phyloP scores from a whole-genome alignment of 2,329 filamentous ascomycete genomes.

The Fusarium sororula region DNA sequence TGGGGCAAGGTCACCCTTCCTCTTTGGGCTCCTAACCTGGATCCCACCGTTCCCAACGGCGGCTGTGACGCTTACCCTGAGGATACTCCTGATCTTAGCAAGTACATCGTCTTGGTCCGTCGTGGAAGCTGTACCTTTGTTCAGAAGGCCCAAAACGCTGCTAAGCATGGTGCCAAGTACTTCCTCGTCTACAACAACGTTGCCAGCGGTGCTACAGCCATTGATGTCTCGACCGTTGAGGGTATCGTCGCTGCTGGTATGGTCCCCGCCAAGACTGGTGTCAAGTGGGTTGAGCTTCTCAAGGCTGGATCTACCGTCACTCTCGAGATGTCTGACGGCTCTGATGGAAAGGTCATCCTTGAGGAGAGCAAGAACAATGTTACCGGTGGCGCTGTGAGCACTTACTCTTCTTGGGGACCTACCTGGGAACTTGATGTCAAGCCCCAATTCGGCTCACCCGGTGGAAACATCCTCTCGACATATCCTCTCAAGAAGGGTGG shows the following conservation, averaged over 20 bases:
- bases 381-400: constrained; percentile 62
- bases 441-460: constrained; percentile 63
- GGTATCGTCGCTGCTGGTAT: constrained; percentile 14
- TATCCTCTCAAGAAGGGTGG: constrained; percentile 57
- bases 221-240: constrained; percentile 6
- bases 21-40: constrained; percentile 59
- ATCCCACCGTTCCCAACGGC: constrained; percentile 58
- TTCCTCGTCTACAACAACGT: constrained; percentile 69
- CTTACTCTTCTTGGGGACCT: constrained; percentile 68
- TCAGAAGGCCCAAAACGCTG: constrained; percentile 64
- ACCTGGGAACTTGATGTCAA: constrained; percentile 66
- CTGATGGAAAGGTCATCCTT: constrained; percentile 43
- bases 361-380: constrained; percentile 49
- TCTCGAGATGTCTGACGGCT: constrained; percentile 54
- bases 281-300: constrained; percentile 17
- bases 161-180: constrained; percentile 65
- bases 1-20: constrained; percentile 58
- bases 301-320: constrained; percentile 52
- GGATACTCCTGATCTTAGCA: constrained; percentile 65
- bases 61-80: constrained; percentile 63
- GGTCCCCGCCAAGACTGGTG: constrained; percentile 7
- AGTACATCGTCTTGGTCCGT: constrained; percentile 67
- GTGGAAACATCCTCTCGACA: constrained; percentile 67
- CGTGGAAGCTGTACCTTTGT: constrained; percentile 66
- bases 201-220: not conserved